Percentiles rank a stretch among this genome's conserved stretches.
phyloP scores from a whole-genome alignment of 2,329 filamentous ascomycete species.

The Madurella fahalii region DNA sequence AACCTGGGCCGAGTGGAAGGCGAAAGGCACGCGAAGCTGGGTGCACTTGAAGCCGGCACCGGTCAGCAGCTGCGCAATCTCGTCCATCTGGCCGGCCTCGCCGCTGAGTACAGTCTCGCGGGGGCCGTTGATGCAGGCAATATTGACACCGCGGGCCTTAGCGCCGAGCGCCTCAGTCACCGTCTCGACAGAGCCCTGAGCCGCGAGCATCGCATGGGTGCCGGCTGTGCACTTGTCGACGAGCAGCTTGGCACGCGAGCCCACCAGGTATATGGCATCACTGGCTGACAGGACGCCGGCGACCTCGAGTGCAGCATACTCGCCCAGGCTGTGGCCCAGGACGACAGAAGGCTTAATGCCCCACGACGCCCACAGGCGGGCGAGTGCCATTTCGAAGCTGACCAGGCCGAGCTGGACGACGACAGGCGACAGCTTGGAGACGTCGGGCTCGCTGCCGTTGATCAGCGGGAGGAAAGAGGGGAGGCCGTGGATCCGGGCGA shows the following conservation, averaged over 20 bases:
- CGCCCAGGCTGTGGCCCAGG: slow-evolving; percentile 62
- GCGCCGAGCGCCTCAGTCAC: slow-evolving; percentile 50
- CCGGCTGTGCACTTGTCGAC: slow-evolving; percentile 60
- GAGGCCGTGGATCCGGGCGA: slow-evolving; percentile 48
- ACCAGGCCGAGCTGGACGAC: slow-evolving; percentile 52
- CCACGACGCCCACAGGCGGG: slow-evolving; percentile 53
- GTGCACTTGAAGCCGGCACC: slow-evolving; percentile 40
- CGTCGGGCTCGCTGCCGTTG: slow-evolving; percentile 41
- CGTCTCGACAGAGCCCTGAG: slow-evolving; percentile 46
- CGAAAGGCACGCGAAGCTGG: slow-evolving; percentile 47
- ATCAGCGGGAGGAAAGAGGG: slow-evolving; percentile 54
- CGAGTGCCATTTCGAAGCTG: slow-evolving; percentile 55
- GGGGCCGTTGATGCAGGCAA: slow-evolving; percentile 73
- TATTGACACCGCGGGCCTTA: slow-evolving; percentile 38
- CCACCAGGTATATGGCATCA: slow-evolving; percentile 70
- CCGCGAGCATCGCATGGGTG: slow-evolving; percentile 58
- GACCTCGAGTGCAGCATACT: slow-evolving; percentile 68
- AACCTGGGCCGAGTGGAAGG: slow-evolving; percentile 52
- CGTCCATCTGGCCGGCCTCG: slow-evolving; percentile 37
- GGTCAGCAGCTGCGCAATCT: slow-evolving; percentile 39
- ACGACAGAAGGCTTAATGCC: slow-evolving; percentile 53
- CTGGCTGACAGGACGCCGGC: slow-evolving; percentile 67
- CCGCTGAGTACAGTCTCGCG: slow-evolving; percentile 68
- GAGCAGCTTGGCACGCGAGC: slow-evolving; percentile 61
- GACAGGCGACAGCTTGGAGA: slow-evolving; percentile 45